Evolutionary conservation across 352 stramenopile species (phyloP).

Genomic region (Thraustochytrium sp.): DNA sequence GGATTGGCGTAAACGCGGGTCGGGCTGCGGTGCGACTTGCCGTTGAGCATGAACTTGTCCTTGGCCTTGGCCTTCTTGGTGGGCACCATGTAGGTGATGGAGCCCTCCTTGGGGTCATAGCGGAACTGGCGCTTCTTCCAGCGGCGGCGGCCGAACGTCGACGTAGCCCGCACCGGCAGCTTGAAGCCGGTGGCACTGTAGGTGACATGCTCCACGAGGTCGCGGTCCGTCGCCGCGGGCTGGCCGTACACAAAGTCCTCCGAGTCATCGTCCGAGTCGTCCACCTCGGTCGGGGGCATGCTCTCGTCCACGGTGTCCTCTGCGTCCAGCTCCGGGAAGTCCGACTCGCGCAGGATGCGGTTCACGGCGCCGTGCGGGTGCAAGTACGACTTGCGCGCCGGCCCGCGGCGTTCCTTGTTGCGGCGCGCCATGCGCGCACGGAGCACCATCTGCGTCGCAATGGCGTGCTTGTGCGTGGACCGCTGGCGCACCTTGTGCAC

Average conservation of each 20-base stretch:
- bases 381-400: constrained; percentile 10
- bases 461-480: neutral
- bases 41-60: neutral
- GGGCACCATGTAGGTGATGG: neutral
- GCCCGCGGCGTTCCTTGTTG: neutral
- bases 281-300: neutral
- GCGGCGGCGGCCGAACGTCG: neutral
- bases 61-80: neutral
- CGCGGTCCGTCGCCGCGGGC: neutral
- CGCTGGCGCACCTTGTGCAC: too few species aligned
- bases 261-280: neutral
- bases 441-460: neutral
- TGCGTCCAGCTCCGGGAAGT: neutral
- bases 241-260: constrained; percentile 8
- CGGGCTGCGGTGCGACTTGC: neutral
- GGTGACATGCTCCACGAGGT: neutral
- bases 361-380: neutral
- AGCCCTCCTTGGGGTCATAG: neutral
- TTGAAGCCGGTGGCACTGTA: neutral
- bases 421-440: neutral
- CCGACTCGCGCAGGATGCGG: neutral
- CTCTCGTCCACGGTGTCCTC: neutral
- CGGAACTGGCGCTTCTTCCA: neutral
- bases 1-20: neutral
- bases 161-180: neutral